These are phyloP conservation scores for Cladosporium sp. DNA, from an alignment of 2,329 filamentous ascomycete genomes.

Conservation along the genomic window DNA sequence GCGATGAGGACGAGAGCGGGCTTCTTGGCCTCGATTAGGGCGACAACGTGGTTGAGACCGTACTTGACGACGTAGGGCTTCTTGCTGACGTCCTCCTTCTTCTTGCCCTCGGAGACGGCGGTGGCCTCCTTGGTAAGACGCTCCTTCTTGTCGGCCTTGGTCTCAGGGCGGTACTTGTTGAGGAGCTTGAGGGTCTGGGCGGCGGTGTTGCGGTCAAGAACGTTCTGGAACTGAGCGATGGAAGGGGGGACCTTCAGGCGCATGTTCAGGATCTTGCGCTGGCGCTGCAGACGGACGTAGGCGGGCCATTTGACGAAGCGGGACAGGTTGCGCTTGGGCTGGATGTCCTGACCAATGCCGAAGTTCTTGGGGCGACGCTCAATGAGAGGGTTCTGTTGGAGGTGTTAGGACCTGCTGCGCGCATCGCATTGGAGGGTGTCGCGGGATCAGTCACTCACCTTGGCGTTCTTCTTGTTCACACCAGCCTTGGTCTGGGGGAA, in stretches of 20 bases:
- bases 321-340: conserved; percentile 89
- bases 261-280: conserved; percentile 93
- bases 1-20: conserved; percentile 95
- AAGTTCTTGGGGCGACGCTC: conserved; percentile 98
- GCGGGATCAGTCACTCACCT: conserved; percentile 61
- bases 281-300: conserved; percentile 96
- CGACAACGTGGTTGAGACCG: conserved; percentile 98
- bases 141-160: conserved; percentile 99
- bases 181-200: conserved; percentile 98
- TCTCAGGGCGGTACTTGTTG: conserved; percentile 99
- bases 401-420: conserved; percentile 12
- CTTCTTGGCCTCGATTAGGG: conserved; percentile 99
- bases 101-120: conserved; percentile 97
- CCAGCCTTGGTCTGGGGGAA: conserved; percentile 92
- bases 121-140: conserved; percentile 97
- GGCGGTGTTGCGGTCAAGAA: conserved; percentile 93
- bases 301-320: conserved; percentile 99
- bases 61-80: conserved; percentile 99
- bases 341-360: conserved; percentile 98
- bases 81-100: conserved; percentile 99
- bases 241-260: conserved; percentile 97
- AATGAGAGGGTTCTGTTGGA: conserved; percentile 86
- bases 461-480: conserved; percentile 83
- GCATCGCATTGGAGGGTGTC: background rate
- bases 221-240: conserved; percentile 95